A percentile compares a stretch with the other conserved stretches of the same genome.
These are phyloP conservation scores for Guadua angustifolia DNA, from an alignment of 176 grass and related monocot genomes.

Conservation along the genomic window DNA sequence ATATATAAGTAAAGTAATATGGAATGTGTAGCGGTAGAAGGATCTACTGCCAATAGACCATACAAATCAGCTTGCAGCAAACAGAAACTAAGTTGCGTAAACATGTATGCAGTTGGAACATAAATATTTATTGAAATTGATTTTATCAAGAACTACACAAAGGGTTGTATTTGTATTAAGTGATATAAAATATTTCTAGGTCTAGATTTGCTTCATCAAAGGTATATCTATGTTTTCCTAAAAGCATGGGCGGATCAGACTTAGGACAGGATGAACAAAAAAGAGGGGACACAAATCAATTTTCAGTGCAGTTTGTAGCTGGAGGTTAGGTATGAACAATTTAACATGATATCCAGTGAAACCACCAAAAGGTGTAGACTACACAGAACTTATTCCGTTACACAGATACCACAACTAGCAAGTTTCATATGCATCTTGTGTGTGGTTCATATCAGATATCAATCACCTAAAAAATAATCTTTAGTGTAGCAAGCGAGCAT, in stretches of 20 bases:
- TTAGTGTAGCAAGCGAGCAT: not conserved
- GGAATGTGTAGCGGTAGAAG: not conserved
- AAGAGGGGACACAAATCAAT: not conserved
- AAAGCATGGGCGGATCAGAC: not conserved
- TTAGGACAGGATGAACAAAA: constrained; percentile 2
- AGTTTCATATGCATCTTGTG: not conserved
- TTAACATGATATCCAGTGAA: constrained; percentile 21
- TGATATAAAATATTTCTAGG: constrained; percentile 21
- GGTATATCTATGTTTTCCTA: constrained; percentile 2
- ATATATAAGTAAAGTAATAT: constrained; percentile 18
- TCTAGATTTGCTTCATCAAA: constrained; percentile 13
- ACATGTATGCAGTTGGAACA: constrained; percentile 10
- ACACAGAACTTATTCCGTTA: constrained; percentile 33
- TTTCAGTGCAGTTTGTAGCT: not conserved
- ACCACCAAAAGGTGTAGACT: not conserved
- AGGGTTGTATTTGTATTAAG: constrained; percentile 12
- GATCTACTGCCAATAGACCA: constrained; percentile 3
- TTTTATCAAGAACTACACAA: constrained; percentile 17
- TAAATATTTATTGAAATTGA: not conserved
- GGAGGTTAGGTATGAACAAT: constrained; percentile 5
- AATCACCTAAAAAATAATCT: constrained; percentile 6
- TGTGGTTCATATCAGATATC: constrained; percentile 22
- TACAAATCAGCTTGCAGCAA: constrained; percentile 32
- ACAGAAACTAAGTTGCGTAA: constrained; percentile 26
- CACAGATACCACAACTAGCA: not conserved